Evolutionary conservation across 2,329 filamentous ascomycete genomes (phyloP), one percentile per base, ranked within the genome.

Genomic region (Westerdykella sp.): DNA sequence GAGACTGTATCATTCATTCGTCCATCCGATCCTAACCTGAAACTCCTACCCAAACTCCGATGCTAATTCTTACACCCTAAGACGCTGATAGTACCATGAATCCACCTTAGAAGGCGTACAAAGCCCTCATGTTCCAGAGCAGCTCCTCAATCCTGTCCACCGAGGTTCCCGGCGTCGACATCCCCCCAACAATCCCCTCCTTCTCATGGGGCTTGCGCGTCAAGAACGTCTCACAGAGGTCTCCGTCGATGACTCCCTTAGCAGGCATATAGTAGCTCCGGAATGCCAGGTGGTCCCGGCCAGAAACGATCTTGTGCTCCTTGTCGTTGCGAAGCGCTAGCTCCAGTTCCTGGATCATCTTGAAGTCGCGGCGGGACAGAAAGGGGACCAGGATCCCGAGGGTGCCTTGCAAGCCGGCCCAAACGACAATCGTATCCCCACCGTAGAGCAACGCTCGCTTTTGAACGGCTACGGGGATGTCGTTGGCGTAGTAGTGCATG

Each of bases 321-420:
- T 35, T 35, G 14, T 62, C 57, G 11, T 79, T 81, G 38, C 91
- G 80, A 64, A 99, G 76, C 60, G 95, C 87, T 61, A 85, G 83
- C 70, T 98, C 93, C 18, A 98, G 76, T 48, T 81, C 88, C 66
- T 96, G 90, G 79, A 98, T 98, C 71, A 98, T 97, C 66, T 97
- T 93, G 39, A 94, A 87, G 58, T 97, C 91, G 62, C 97, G 90
- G 31, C 94, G 85, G 49, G 83, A 85, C 37, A 89, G 74, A 62
- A 99, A 97, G 0, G 94, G 93, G 37, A 98, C 85, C 38, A 98
- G 77, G 41, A 95, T 87, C 39, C 91, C 93, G 32, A 99, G 80
- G 0, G 93, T 97, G 39, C 93, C 94, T 69, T 96, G 91, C 14
- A 98, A 74, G 15, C 94, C 94, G 51, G 85, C 86, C 93, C 93